Base-by-base conservation (phyloP, 441 rosid species). In the Eruca vesicaria region DNA sequence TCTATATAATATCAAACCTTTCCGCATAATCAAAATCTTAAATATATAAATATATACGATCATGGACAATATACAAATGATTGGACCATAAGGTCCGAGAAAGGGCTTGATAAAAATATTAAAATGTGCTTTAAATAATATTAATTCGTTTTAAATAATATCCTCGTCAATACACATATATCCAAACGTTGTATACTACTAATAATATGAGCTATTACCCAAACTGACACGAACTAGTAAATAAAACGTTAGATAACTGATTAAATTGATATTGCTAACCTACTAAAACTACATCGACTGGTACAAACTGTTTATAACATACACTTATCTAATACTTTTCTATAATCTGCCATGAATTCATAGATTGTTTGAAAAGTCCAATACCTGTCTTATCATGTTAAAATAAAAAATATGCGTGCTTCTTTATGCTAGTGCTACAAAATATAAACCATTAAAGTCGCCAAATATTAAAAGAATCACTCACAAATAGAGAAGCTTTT, bases 81-180 rank as follows among this genome's bases (percentile, higher is more conserved):
- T 21, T 10, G 36, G 53, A 72, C 59, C 11, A 38, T 58, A 58
- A 11, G 20, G 73, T 75, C 63, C 68, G 66, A 18, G 6, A 60
- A 59, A 32, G 55, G 20, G 41, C 23, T 5, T 29, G 10, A 38
- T 63, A 11, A 32, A 9, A 18, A 12, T 38, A 19, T 10, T 9
- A 29, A 63, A 55, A 45, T 21, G 61, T 63, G 61, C 66, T 76
- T 76, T 56, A 15, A 6, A 15, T 3, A 45, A 45, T n/a, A 45
- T 15, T 2, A 45, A 45, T 45, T 16, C 20, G 19, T 15, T 45
- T 45, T 45, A 43, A 43, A 29, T 29, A 29, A 29, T n/a, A n/a
- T 43, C 18, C 52, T 45, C 3, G 18, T 9, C 7, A 50, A 28
- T 66, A 59, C 26, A 53, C 57, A 18, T 28, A 68, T 21, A 50